These are phyloP conservation scores for Alliaria petiolata DNA, from an alignment of 345 rosid species.

Conservation along the genomic window DNA sequence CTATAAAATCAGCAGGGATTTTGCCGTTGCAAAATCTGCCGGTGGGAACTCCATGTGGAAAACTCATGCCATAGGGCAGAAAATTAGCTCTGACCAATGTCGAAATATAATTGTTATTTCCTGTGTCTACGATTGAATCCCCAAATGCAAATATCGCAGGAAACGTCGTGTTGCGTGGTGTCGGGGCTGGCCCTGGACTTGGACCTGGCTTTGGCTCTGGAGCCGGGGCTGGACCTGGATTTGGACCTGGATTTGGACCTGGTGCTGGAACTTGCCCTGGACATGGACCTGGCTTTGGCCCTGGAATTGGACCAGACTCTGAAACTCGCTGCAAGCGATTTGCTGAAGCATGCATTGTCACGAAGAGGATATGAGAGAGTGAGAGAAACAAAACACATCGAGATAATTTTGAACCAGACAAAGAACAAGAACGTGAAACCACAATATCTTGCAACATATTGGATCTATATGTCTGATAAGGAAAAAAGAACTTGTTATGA, in stretches of 20 bases:
- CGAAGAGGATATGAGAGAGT: neutral
- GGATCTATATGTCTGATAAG: neutral
- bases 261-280: neutral
- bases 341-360: conserved; percentile 17
- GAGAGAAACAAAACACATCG: conserved; percentile 16
- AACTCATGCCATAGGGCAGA: conserved; percentile 52
- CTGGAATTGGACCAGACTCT: neutral
- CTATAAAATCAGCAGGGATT: conserved; percentile 48
- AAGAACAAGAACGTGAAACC: conserved; percentile 5
- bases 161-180: conserved; percentile 7
- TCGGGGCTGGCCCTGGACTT: neutral
- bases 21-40: conserved; percentile 57
- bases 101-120: conserved; percentile 45
- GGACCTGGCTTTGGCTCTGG: neutral
- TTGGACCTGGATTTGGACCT: too few relatives aligned
- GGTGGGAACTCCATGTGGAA: conserved; percentile 39
- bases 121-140: conserved; percentile 57
- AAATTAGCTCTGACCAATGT: conserved; percentile 45
- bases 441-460: conserved; percentile 11
- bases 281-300: neutral
- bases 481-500: neutral
- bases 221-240: too few relatives aligned
- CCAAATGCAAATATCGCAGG: conserved; percentile 48
- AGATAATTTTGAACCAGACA: neutral
- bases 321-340: neutral